Evolutionary conservation across 495 filamentous ascomycete genomes (phyloP).

Genomic region (Mytilinidion resinicola): DNA sequence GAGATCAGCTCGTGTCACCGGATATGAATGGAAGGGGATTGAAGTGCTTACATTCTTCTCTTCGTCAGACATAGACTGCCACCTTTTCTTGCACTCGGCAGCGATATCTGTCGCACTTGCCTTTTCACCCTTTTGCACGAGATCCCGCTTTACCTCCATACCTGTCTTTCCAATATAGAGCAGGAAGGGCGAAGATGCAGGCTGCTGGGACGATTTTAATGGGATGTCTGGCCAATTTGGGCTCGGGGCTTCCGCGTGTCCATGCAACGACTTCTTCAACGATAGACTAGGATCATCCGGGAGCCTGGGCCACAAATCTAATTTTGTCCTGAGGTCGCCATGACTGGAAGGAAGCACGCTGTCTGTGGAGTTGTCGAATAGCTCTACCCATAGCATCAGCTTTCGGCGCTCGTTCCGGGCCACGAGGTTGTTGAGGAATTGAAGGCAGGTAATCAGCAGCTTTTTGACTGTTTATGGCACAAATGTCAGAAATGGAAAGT

Average conservation of each 20-base stretch:
- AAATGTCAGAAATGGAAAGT: constrained; percentile 35
- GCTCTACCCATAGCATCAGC: constrained; percentile 80
- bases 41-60: constrained; percentile 24
- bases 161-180: constrained; percentile 27
- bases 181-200: constrained; percentile 25
- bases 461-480: constrained; percentile 59
- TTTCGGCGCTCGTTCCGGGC: constrained; percentile 88
- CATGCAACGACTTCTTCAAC: not conserved
- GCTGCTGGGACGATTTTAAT: constrained; percentile 23
- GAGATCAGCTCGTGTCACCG: not conserved
- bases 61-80: constrained; percentile 25
- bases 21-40: not conserved
- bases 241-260: not conserved
- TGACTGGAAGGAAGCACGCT: constrained; percentile 21
- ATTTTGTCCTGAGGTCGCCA: constrained; percentile 17
- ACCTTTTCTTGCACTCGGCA: constrained; percentile 23
- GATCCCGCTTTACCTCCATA: constrained; percentile 15
- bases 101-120: constrained; percentile 27
- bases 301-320: constrained; percentile 11
- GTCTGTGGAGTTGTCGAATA: constrained; percentile 53
- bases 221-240: constrained; percentile 9
- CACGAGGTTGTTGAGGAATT: constrained; percentile 87
- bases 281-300: not conserved
- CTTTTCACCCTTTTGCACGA: constrained; percentile 20
- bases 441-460: constrained; percentile 77